Base-by-base conservation (phyloP, 768 basidiomycete species). In the Kwoniella newhampshirensis region DNA sequence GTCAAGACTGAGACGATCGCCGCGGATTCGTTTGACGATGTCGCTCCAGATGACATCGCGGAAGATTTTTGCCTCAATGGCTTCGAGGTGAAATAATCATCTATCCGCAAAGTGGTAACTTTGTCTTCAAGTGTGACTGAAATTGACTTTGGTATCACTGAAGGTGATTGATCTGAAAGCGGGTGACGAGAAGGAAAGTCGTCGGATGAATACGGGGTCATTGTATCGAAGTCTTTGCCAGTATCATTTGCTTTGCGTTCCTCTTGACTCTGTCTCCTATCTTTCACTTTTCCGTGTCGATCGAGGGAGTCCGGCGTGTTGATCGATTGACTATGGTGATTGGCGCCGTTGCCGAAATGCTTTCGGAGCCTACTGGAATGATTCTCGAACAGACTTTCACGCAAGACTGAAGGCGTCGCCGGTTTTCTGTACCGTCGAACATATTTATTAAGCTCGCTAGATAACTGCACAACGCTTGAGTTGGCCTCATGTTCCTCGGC, bases 401-500 rank as follows among this genome's bases (percentile, higher is more conserved):
- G 63, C 4, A 75, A 45, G 4, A 71, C 52, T 0, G 69, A 66
- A 1, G 74, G 74, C 0, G 68, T 68, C 1, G 64, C 39, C 1
- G 74, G 74, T 43, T 69, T 64, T 8, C 54, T 21, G 54, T 68
- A 63, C 36, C 69, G 57, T 20, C 69, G 52, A 3, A 73, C 40
- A 4, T 55, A 12, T 25, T 61, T 59, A 4, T 51, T 27, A 11
- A 43, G 32, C 21, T 28, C 21, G 21, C 59, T 27, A 13, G 61
- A 62, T 7, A 44, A 26, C 3, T 46, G 27, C 1, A 68, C 49
- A 0, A 67, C 59, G 1, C 54, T 36, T 4, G 44, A 51, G 25
- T 67, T 27, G 4, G 68, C 59, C 9, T 66, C 47, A 35, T 73
- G 67, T 11, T 64, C 68, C 4, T 54, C 42, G 15, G 40, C 39